Base-by-base conservation (phyloP, 2,329 filamentous ascomycete species). In the Arthrobotrys sinensis region DNA sequence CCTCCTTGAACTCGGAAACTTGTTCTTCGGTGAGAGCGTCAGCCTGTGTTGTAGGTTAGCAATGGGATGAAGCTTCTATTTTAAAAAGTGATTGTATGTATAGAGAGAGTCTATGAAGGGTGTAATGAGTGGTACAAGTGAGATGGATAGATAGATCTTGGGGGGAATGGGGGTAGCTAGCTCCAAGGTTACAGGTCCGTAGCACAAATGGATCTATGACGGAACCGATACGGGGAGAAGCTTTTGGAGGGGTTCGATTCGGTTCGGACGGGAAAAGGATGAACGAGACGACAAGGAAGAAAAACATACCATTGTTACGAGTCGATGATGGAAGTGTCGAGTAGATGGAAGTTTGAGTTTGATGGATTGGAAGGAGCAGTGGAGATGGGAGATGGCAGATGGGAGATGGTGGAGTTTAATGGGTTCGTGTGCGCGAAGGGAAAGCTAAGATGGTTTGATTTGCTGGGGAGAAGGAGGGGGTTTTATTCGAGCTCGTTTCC, bases 1-100 rank as follows among this genome's bases (percentile, higher is more conserved):
- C 96, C 89, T 99, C 96, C 92, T 98, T 99, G 90, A 98, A 99
- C 89, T 99, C 96, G 85, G 96, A 98, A 86, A 99, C 96, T 90
- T 99, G 96, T 88, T 99, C 96, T 90, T 99, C 96, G 83, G 96
- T 98, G 85, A 99, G 92, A 86, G 95, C 95, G 86, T 99, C 96
- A 86, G 95, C 95, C 95, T 98, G 85, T 75, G 32, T 32, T 57
- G 52, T 16, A 19, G n/a, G 40, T 69, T 69, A 57, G 72, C 38
- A 50, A 12, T 28, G 1, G 14, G 46, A 28, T 28, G 24, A 4
- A 28, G 24, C 24, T 28, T 28, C 24, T 28, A 28, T 4, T 28
- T 4, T 28, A 28, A 28, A 28, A 28, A 4, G 24, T 28, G 24
- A 28, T 28, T 28, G 24, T 28, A 28, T 28, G 4, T 28, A 28